phyloP scores from a whole-genome alignment of 371 early-diverging fungal genomes.

The Mortierella sp. region DNA sequence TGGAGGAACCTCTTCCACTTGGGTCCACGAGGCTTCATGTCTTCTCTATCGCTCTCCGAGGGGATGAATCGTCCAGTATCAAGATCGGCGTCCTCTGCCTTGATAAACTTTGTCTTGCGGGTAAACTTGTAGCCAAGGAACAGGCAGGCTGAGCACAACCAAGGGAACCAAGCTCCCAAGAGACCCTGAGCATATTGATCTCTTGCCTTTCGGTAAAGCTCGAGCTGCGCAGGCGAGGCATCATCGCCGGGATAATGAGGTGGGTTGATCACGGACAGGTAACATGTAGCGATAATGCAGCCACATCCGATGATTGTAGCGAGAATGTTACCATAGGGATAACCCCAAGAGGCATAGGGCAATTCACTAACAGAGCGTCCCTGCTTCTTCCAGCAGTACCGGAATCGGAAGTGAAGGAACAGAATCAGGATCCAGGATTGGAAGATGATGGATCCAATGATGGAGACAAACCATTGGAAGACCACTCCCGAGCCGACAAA shows the following conservation, averaged over 20 bases:
- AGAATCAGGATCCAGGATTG: constrained; percentile 84
- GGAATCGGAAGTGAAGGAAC: constrained; percentile 82
- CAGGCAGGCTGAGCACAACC: constrained; percentile 36
- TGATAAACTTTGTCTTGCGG: constrained; percentile 59
- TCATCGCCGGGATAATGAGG: constrained; percentile 58
- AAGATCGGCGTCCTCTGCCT: constrained; percentile 64
- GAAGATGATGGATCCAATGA: constrained; percentile 79
- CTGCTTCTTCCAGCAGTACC: constrained; percentile 77
- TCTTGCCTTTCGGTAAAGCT: not conserved
- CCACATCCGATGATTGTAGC: constrained; percentile 62
- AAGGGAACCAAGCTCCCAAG: constrained; percentile 45
- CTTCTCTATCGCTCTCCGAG: constrained; percentile 28
- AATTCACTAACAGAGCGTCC: constrained; percentile 69
- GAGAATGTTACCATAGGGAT: constrained; percentile 76
- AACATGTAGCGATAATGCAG: constrained; percentile 67
- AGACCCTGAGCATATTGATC: constrained; percentile 29
- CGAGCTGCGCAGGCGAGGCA: constrained; percentile 11
- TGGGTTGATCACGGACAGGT: constrained; percentile 54
- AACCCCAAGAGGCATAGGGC: constrained; percentile 77
- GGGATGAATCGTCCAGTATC: constrained; percentile 56
- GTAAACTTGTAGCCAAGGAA: constrained; percentile 64
- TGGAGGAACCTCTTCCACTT: constrained; percentile 33
- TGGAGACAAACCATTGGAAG: constrained; percentile 68
- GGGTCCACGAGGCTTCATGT: constrained; percentile 26
- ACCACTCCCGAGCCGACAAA: constrained; percentile 58